Evolutionary conservation across 2,329 filamentous ascomycete genomes (phyloP).

Genomic region (Chaetothyriales sp.): DNA sequence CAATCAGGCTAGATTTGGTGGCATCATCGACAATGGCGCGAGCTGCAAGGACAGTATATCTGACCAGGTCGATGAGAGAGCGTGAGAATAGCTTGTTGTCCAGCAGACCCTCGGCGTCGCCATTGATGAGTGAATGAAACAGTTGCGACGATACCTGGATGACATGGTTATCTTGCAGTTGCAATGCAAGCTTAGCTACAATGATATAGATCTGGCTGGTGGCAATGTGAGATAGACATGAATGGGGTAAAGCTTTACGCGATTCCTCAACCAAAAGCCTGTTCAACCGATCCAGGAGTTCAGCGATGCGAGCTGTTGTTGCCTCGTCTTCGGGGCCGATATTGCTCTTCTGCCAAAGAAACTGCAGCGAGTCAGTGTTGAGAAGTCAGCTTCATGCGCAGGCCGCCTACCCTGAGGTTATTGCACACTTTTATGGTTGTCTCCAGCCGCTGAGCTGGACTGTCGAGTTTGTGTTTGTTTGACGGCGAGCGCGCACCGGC

Average conservation of each 20-base stretch:
- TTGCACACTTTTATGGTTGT: constrained; percentile 48
- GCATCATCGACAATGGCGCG: constrained; percentile 53
- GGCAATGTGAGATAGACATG: constrained; percentile 76
- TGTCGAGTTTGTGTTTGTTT: constrained; percentile 37
- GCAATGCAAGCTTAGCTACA: constrained; percentile 74
- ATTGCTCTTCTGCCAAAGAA: constrained; percentile 45
- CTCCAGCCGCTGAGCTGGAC: constrained; percentile 44
- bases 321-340: constrained; percentile 37
- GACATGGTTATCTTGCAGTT: constrained; percentile 70
- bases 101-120: constrained; percentile 88
- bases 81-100: constrained; percentile 73
- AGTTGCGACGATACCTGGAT: constrained; percentile 72
- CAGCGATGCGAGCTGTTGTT: constrained; percentile 35
- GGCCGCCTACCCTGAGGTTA: constrained; percentile 35
- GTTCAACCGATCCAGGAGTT: constrained; percentile 41
- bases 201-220: constrained; percentile 78
- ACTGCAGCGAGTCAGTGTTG: constrained; percentile 23
- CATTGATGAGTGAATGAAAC: constrained; percentile 85
- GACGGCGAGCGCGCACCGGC: constrained; percentile 36
- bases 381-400: not conserved
- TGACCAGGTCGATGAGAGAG: constrained; percentile 72
- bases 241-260: constrained; percentile 72
- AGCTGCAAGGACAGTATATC: constrained; percentile 47
- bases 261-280: constrained; percentile 75
- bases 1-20: constrained; percentile 76